These are phyloP conservation scores for Scheffersomyces stipitis DNA, from an alignment of 805 yeast species.

Conservation along the genomic window DNA sequence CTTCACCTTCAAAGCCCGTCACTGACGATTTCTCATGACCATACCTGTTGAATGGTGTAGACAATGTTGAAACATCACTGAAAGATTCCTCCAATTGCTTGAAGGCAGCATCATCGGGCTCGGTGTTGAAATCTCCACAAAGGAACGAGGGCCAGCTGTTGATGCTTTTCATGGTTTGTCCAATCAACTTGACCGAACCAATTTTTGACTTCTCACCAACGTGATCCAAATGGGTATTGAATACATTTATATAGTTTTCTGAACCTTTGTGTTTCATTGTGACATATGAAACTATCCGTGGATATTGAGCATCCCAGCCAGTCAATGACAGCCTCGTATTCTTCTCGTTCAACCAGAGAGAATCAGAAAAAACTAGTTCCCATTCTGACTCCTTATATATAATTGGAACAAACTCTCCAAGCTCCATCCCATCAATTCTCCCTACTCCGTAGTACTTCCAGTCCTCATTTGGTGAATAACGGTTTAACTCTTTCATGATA, in stretches of 20 bases:
- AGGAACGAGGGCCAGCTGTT: conserved; percentile 33
- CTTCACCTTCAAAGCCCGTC: conserved; percentile 33
- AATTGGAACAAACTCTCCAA: conserved; percentile 20
- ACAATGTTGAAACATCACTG: conserved; percentile 19
- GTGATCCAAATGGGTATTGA: conserved; percentile 21
- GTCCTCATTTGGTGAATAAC: conserved; percentile 4
- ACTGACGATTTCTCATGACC: conserved; percentile 31
- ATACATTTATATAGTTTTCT: conserved; percentile 14
- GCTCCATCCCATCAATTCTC: conserved; percentile 12
- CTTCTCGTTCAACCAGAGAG: conserved; percentile 17
- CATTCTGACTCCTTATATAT: conserved; percentile 13
- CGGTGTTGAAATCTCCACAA: conserved; percentile 30
- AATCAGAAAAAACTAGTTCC: conserved; percentile 13
- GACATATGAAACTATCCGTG: conserved; percentile 16
- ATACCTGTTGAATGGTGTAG: conserved; percentile 22
- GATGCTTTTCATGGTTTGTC: conserved; percentile 6
- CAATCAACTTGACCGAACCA: conserved; percentile 10
- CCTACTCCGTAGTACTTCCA: conserved; percentile 18
- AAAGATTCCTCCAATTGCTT: conserved; percentile 10
- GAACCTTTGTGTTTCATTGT: conserved; percentile 12
- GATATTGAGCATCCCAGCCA: conserved; percentile 22
- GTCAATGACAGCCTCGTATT: conserved; percentile 4
- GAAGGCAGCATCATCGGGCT: conserved; percentile 21
- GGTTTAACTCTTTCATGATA: conserved; percentile 13
- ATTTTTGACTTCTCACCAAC: conserved; percentile 11